Evolutionary conservation across 805 yeast genomes (phyloP).

Genomic region (Saccharomycopsis guyanensis): DNA sequence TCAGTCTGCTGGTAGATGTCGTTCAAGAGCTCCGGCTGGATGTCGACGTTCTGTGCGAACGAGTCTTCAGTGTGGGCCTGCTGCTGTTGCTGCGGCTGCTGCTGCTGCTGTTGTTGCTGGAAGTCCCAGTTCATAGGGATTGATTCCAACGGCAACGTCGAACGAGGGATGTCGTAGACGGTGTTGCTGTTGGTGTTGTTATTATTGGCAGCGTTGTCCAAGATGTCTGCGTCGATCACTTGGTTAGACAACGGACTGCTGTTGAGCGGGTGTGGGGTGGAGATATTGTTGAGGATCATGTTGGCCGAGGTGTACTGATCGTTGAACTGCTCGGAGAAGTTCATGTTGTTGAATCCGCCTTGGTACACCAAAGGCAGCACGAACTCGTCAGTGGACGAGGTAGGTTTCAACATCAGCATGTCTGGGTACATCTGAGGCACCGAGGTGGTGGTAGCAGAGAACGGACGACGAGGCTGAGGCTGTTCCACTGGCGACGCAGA

Average conservation of each 20-base stretch:
- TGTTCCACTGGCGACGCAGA: conserved; percentile 13
- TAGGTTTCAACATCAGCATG: not conserved
- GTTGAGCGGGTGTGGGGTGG: not conserved
- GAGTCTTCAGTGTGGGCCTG: not conserved
- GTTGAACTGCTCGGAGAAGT: not conserved
- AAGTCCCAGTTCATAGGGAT: conserved; percentile 14
- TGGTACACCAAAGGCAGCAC: not conserved
- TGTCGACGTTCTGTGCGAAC: not conserved
- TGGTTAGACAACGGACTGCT: not conserved
- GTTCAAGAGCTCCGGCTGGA: conserved; percentile 9
- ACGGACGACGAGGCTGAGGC: conserved; percentile 16
- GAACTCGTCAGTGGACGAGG: not conserved
- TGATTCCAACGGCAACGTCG: conserved; percentile 12
- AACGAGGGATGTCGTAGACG: conserved; percentile 10
- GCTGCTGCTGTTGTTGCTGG: conserved; percentile 1
- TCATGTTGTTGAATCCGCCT: not conserved
- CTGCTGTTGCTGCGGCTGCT: not conserved
- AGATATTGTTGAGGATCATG: not conserved
- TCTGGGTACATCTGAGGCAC: not conserved
- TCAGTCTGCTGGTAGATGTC: conserved; percentile 11
- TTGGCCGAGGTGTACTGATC: not conserved
- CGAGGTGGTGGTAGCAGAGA: conserved; percentile 1
- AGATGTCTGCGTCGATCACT: not conserved
- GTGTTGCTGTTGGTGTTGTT: not conserved
- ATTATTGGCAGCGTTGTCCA: conserved; percentile 1